phyloP scores from a whole-genome alignment of 345 rosid genomes.

The Dovyalis caffra region DNA sequence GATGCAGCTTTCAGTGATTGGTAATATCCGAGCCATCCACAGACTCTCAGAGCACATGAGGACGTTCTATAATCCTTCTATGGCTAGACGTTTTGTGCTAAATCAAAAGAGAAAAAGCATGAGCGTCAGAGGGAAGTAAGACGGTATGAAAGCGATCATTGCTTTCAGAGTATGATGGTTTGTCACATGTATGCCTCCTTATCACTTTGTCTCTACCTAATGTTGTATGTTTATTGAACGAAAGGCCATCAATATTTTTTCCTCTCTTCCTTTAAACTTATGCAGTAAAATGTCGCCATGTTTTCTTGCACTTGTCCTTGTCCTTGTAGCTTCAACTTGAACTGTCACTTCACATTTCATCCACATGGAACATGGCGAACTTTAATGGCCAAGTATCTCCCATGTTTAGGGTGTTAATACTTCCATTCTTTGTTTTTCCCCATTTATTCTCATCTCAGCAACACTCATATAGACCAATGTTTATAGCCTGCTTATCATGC shows the following conservation, averaged over 20 bases:
- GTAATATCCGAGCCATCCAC: constrained; percentile 69
- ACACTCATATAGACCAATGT: no score
- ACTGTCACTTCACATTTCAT: neutral
- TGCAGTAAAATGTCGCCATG: neutral
- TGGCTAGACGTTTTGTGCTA: constrained; percentile 76
- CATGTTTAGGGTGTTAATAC: neutral
- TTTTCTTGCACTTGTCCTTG: neutral
- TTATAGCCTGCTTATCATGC: no score
- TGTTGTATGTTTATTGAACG: neutral
- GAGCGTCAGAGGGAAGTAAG: constrained; percentile 58
- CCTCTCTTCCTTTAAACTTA: neutral
- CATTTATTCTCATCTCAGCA: no score
- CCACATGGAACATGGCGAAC: neutral
- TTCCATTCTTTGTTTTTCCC: no score
- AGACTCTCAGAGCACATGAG: constrained; percentile 82
- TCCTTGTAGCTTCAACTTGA: neutral
- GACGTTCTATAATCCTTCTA: constrained; percentile 71
- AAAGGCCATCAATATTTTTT: no score
- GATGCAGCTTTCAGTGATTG: constrained; percentile 69
- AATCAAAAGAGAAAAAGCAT: constrained; percentile 68
- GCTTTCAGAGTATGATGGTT: neutral
- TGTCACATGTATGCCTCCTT: neutral
- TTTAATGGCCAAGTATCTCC: neutral
- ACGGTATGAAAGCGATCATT: neutral
- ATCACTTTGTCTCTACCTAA: neutral